A percentile compares a stretch with the other conserved stretches of the same genome.
Evolutionary conservation across 352 stramenopile genomes (phyloP).

Genomic region (Globisporangium acanthophoron): DNA sequence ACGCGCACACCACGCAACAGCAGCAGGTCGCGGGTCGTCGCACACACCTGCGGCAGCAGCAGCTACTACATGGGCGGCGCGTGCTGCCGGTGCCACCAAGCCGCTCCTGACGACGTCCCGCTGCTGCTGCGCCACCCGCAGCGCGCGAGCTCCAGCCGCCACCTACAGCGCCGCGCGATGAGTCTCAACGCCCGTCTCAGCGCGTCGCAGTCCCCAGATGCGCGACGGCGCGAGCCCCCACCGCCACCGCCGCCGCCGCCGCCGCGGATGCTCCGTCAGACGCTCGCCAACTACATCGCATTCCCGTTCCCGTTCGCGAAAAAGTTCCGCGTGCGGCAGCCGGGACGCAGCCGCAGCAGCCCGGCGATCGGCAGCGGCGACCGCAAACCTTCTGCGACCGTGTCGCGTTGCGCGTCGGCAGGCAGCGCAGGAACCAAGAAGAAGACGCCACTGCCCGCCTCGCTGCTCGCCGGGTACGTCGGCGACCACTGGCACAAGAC

Average conservation of each 20-base stretch:
- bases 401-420: not conserved
- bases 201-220: constrained; percentile 8
- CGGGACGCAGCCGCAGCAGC: constrained; percentile 9
- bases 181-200: not conserved
- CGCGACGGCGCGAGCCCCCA: not conserved
- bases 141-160: not conserved
- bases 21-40: not conserved
- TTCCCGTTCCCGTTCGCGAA: constrained; percentile 74
- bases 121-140: constrained; percentile 13
- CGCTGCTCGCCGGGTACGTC: constrained; percentile 23
- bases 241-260: constrained; percentile 5
- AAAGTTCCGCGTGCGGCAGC: constrained; percentile 19
- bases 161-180: not conserved
- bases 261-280: constrained; percentile 36
- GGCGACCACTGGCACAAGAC: constrained; percentile 51
- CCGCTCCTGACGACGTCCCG: constrained; percentile 49
- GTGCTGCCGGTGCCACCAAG: constrained; percentile 68
- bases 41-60: not conserved
- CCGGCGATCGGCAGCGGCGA: not conserved
- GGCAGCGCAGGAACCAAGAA: constrained; percentile 1
- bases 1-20: not conserved
- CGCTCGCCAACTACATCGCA: constrained; percentile 66
- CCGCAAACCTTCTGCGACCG: not conserved
- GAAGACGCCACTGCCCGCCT: constrained; percentile 5
- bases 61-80: constrained; percentile 44